Evolutionary conservation across 108 stramenopile species (phyloP), one percentile per base, ranked within the genome.

Genomic region (Conticribra weissflogii): DNA sequence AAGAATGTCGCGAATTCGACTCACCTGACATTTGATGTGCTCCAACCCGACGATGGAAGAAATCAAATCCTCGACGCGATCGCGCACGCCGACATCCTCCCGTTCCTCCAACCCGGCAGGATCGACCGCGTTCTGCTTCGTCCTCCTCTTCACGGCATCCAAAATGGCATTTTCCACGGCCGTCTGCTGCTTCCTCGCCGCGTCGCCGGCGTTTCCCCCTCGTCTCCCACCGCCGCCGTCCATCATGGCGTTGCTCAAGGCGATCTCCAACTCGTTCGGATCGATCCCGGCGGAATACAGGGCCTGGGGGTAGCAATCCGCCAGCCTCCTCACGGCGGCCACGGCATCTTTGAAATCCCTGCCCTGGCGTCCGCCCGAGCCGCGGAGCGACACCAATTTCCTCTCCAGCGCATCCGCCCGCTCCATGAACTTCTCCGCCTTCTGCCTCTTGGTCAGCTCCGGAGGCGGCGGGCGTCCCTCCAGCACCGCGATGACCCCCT

Each of bases 401-500:
- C 86, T 56, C 61, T 95, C 93, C 51, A 95, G 53, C 25, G 89
- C 88, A 48, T 72, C 76, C 48, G 91, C 91, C 19, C 88, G 83
- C 59, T 92, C 94, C 62, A 86, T 79, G 59, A 72, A 87, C 82
- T 83, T 83, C 49, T 95, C 91, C 7, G 94, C 89, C 74, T 92
- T 83, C 67, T 95, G 91, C 12, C 91, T 69, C 22, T 78, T 82
- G 19, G 82, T 83, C 66, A 92, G 36, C 65, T 95, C 94, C 8
- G 93, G 89, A n/a, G 94, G 94, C 22, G 88, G 76, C 2, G 91
- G 91, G 32, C 91, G 85, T 24, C 94, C 94, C 61, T 95, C 91
- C 72, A 95, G 62, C 75, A 95, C 71, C 22, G 94, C 91, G 21
- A 95, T 57, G 31, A 95, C 83, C 21, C 86, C 76, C 52, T 95